Evolutionary conservation across 169 alveolate genomes (phyloP), one percentile per base, ranked within the genome.

Genomic region (Cryptosporidium bovis): DNA sequence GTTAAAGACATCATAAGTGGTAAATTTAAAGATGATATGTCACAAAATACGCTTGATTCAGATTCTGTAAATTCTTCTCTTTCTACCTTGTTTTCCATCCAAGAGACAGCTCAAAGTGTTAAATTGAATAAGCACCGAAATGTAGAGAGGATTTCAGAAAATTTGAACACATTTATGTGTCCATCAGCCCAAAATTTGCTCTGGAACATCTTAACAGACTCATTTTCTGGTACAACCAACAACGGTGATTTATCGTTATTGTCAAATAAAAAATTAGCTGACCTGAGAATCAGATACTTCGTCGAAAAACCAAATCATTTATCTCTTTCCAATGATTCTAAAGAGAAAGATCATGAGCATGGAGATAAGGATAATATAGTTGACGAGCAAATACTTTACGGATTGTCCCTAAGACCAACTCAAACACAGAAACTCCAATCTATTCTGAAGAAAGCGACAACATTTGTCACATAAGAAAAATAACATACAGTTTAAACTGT

Each of bases 361-460:
- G 10, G 4, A 40, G 1, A 40, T 3, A 8, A 40, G 10, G 48
- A 40, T 40, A 8, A 3, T 40, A 6, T 40, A 8, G 13, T 40
- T 40, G 48, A 40, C 10, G 48, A 40, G 10, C 64, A 50, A 15
- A 20, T 69, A 33, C 27, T 53, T 31, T 16, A 33, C 20, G 15
- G 66, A 16, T 48, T 58, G 48, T 34, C 87, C 12, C 40, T 77
- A 33, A 77, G 48, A 3, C 87, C 87, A n/a, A 10, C 56, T 6
- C 87, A 77, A 62, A 60, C 87, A 6, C 87, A 77, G 33, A 77
- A 77, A 40, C 51, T 77, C 29, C 87, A 77, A 29, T 77, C 87
- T 24, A 58, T 77, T 12, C 18, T 77, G 29, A 56, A 62, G 51
- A 77, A 40, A 10, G 33, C 55, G 10, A 16, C 71, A 10, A 18